Evolutionary conservation across 331 rosid species (phyloP).

Genomic region (Rosa hybrid): DNA sequence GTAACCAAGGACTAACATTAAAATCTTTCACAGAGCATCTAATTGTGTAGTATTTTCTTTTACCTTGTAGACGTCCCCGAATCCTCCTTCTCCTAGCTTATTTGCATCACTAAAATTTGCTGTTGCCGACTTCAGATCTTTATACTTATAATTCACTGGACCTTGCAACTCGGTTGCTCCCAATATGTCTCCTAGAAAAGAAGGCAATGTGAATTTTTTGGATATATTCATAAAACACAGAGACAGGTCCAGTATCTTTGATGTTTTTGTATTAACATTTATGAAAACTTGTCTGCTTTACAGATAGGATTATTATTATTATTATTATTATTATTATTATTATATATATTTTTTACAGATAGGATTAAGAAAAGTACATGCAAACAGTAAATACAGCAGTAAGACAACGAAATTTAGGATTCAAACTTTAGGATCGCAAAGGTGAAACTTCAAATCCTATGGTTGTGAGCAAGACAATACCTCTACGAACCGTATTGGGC

Average conservation of each 20-base stretch:
- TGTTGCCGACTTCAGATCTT: slow-evolving; percentile 61
- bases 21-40: too few relatives aligned
- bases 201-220: neutral
- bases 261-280: neutral
- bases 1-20: too few relatives aligned
- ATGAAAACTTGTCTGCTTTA: neutral
- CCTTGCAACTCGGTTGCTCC: slow-evolving; percentile 73
- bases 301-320: neutral
- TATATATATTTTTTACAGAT: too few relatives aligned
- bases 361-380: neutral
- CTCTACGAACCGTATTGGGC: slow-evolving; percentile 43
- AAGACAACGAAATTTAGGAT: neutral
- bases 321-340: too few relatives aligned
- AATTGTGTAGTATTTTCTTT: neutral
- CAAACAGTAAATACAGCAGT: too few relatives aligned
- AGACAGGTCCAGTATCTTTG: neutral
- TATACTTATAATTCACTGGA: slow-evolving; percentile 47
- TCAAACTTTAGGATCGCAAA: neutral
- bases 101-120: slow-evolving; percentile 48
- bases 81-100: slow-evolving; percentile 77
- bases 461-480: slow-evolving; percentile 16
- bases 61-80: slow-evolving; percentile 76
- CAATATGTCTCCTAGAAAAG: slow-evolving; percentile 46
- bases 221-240: neutral
- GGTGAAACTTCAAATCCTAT: neutral